Evolutionary conservation across 352 stramenopile genomes (phyloP).

Genomic region (Elongisporangium senticosum): DNA sequence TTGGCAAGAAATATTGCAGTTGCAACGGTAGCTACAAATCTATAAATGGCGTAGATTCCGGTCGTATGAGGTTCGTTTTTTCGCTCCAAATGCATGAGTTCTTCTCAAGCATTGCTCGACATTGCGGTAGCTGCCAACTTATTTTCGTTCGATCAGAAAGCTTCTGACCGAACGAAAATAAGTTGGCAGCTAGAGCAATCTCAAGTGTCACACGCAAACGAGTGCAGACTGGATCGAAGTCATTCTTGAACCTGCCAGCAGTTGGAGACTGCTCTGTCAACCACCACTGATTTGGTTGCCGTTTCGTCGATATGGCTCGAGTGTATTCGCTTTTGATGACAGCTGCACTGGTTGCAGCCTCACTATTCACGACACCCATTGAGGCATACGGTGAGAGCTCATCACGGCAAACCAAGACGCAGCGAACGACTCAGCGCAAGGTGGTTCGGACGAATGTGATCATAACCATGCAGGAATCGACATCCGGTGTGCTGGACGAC

Average conservation of each 20-base stretch:
- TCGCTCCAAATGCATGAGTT: neutral
- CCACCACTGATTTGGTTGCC: neutral
- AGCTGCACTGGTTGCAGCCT: conserved; percentile 7
- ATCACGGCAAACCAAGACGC: conserved; percentile 7
- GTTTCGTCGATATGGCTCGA: conserved; percentile 14
- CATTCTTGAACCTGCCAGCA: neutral
- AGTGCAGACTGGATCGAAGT: neutral
- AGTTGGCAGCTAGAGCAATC: neutral
- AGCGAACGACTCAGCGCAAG: conserved; percentile 16
- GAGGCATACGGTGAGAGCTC: neutral
- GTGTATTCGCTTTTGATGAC: conserved; percentile 16
- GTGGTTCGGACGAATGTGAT: conserved; percentile 38
- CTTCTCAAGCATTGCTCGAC: neutral
- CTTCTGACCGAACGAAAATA: neutral
- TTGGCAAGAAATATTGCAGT: neutral
- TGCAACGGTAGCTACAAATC: neutral
- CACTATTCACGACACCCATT: neutral
- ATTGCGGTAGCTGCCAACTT: too few species aligned
- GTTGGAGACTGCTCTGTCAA: neutral
- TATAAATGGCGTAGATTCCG: neutral
- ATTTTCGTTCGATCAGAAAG: too few species aligned
- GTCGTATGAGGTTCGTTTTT: neutral
- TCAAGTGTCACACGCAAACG: conserved; percentile 1
- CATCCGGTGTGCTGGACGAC: conserved; percentile 18
- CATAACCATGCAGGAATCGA: conserved; percentile 39